Evolutionary conservation across 106 monocot genomes (phyloP).

Genomic region (Dioscorea alata): DNA sequence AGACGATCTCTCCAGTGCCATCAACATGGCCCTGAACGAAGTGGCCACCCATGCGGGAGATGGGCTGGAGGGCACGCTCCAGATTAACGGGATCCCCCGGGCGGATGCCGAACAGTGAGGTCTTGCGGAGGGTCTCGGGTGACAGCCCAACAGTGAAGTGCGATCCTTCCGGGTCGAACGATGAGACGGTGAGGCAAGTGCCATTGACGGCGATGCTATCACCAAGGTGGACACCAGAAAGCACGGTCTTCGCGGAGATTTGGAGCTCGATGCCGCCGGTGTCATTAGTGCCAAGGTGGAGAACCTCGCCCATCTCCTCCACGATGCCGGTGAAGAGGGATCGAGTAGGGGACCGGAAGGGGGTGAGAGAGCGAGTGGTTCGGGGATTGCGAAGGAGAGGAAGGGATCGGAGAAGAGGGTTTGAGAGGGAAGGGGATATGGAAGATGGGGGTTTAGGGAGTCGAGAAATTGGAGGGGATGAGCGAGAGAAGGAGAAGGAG

Average conservation of each 20-base stretch:
- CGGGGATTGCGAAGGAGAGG: background rate
- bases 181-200: constrained; percentile 86
- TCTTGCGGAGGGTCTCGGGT: constrained; percentile 83
- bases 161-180: constrained; percentile 28
- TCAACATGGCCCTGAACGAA: constrained; percentile 98
- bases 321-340: constrained; percentile 95
- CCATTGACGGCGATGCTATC: constrained; percentile 91
- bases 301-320: constrained; percentile 71
- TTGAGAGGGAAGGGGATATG: background rate
- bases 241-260: constrained; percentile 53
- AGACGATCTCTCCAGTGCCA: constrained; percentile 75
- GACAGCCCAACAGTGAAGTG: constrained; percentile 76
- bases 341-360: background rate
- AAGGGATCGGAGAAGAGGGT: background rate
- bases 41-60: constrained; percentile 87
- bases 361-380: background rate
- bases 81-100: constrained; percentile 60
- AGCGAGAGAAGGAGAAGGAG: background rate
- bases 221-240: constrained; percentile 61
- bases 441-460: background rate
- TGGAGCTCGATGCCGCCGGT: constrained; percentile 43
- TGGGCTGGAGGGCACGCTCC: constrained; percentile 70
- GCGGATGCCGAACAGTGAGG: constrained; percentile 50
- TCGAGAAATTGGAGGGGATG: background rate
- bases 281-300: constrained; percentile 39